These are phyloP conservation scores for Teunomyces panamensis DNA, from an alignment of 805 yeast genomes.

Conservation along the genomic window DNA sequence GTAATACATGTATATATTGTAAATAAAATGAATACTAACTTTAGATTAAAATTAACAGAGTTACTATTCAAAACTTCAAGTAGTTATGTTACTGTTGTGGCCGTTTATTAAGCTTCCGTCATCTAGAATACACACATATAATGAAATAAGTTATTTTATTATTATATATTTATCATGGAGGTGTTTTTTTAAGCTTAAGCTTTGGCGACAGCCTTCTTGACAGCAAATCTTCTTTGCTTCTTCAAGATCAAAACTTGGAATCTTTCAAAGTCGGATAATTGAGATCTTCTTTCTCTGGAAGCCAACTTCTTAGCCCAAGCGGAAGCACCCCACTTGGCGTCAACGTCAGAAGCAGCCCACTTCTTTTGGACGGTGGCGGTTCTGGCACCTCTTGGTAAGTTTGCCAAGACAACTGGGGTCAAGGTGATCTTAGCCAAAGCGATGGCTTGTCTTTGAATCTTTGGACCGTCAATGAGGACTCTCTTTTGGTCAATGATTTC, in stretches of 20 bases:
- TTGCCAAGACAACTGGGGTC: conserved; percentile 85
- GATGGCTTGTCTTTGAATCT: conserved; percentile 90
- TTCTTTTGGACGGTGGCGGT: conserved; percentile 82
- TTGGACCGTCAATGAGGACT: conserved; percentile 97
- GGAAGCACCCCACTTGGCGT: conserved; percentile 87
- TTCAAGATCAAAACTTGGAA: conserved; percentile 97
- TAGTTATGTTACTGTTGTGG: not conserved
- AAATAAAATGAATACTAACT: not conserved
- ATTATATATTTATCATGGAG: conserved; percentile 10
- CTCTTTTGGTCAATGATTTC: conserved; percentile 99
- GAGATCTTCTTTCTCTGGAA: conserved; percentile 88
- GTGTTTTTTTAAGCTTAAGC: conserved; percentile 50
- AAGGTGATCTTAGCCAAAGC: conserved; percentile 83
- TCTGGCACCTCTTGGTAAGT: conserved; percentile 93
- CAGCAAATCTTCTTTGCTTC: conserved; percentile 95
- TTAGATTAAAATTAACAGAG: not conserved
- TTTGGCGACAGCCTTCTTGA: conserved; percentile 95
- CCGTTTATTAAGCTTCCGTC: conserved; percentile 3
- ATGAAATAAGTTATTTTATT: conserved; percentile 11
- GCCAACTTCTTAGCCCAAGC: conserved; percentile 99
- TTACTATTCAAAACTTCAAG: not conserved
- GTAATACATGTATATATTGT: conserved; percentile 1
- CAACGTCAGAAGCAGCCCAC: conserved; percentile 88
- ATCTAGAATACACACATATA: conserved; percentile 25
- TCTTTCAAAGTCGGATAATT: conserved; percentile 96